Percentiles rank a stretch among this genome's conserved stretches.
Conservation (phyloP, 2,329 filamentous ascomycete species). For the Teratosphaeria nubilosa region DNA sequence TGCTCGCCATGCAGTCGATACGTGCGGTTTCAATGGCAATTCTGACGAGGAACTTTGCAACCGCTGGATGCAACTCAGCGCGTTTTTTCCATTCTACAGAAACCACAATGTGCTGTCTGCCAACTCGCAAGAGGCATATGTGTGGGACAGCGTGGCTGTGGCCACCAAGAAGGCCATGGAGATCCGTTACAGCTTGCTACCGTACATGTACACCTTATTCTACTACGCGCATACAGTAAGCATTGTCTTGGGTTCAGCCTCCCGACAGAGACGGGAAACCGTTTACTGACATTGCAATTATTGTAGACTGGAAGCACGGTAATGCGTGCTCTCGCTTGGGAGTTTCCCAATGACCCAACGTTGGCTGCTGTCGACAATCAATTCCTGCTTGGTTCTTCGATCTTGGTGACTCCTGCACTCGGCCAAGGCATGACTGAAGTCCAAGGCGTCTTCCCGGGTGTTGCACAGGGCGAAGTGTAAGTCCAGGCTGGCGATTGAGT, state of each 20-base stretch:
- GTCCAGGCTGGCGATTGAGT: neutral
- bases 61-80: slow-evolving; percentile 39
- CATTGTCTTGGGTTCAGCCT: slow-evolving; percentile 17
- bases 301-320: slow-evolving; percentile 53
- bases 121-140: slow-evolving; percentile 59
- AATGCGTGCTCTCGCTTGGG: slow-evolving; percentile 64
- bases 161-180: slow-evolving; percentile 37
- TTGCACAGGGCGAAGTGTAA: slow-evolving; percentile 42
- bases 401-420: slow-evolving; percentile 60
- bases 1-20: slow-evolving; percentile 47
- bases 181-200: slow-evolving; percentile 60
- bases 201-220: slow-evolving; percentile 69
- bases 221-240: slow-evolving; percentile 55
- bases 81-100: slow-evolving; percentile 70
- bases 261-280: no score
- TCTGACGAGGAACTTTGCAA: slow-evolving; percentile 59
- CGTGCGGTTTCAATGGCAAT: slow-evolving; percentile 61
- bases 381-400: slow-evolving; percentile 57
- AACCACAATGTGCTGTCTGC: slow-evolving; percentile 61
- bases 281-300: neutral
- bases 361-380: slow-evolving; percentile 58
- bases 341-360: slow-evolving; percentile 61
- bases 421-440: slow-evolving; percentile 52
- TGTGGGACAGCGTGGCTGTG: slow-evolving; percentile 17
- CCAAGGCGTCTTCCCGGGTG: slow-evolving; percentile 59